Evolutionary conservation across 2,329 filamentous ascomycete genomes (phyloP), one percentile per base, ranked within the genome.

Genomic region (Aspergillus neotritici): DNA sequence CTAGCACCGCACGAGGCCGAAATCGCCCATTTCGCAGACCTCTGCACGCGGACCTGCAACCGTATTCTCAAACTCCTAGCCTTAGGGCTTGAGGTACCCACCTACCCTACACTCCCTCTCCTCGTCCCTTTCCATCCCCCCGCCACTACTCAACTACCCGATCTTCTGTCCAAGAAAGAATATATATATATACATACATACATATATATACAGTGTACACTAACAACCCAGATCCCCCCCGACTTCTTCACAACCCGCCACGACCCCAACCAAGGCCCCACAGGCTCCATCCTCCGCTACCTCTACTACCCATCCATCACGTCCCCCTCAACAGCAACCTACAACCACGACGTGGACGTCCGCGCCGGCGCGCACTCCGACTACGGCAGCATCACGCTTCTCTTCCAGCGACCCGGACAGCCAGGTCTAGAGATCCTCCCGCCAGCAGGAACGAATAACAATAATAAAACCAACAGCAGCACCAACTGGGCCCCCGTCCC

Each of bases 331-430:
- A 70, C 42, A 50, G 57, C 64, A 34, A 60, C 67, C 39, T 72
- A 73, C 55, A 58, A 73, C 34, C 73, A 74, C 5, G 65, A 68
- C 31, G 67, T 72, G 13, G 86, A 91, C 58, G 79, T 96, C 48
- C 83, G 91, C 21, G 91, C 91, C 5, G 93, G 91, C 44, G 89
- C 91, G 0, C 91, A 97, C 66, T 91, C 86, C 4, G 90, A 96
- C 70, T 95, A 95, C 67, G 79, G 80, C 28, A 77, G 71, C 43
- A 60, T 84, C 37, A 84, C 81, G 0, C 71, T 84, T 0, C 78
- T 97, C 9, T 97, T 98, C 73, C 88, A 93, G 53, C 79, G 90
- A 2, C 79, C 80, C 1, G 86, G 86, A 2, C 89, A 96, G 58
- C 83, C 89, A 0, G 93, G 93, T 0, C 75, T 98, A 1, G 89